A percentile compares a stretch with the other conserved stretches of the same genome.
These are phyloP conservation scores for Eucalyptus polyanthemos DNA, from an alignment of 345 rosid genomes.

Conservation along the genomic window DNA sequence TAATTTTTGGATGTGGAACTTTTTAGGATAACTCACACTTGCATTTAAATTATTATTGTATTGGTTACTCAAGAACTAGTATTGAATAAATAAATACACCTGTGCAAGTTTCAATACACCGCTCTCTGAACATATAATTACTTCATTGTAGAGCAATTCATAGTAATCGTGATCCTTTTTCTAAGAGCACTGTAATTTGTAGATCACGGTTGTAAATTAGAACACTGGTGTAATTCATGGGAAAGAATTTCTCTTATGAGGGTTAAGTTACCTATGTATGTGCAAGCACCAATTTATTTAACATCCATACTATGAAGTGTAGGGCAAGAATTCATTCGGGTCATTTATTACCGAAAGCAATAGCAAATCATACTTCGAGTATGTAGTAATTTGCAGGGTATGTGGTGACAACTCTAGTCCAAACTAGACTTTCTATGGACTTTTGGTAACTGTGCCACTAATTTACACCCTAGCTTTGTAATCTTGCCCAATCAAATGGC, in stretches of 20 bases:
- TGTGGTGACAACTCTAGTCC: no score
- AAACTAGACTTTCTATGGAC: no score
- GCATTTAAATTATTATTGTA: neutral
- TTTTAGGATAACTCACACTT: neutral
- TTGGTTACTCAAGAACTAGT: neutral
- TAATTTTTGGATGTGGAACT: neutral
- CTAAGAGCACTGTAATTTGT: neutral
- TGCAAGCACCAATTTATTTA: neutral
- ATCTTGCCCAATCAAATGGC: no score
- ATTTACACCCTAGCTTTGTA: no score
- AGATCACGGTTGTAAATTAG: neutral
- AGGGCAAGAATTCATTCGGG: neutral
- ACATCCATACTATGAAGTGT: neutral
- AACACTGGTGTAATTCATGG: neutral
- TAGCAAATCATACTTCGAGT: no score
- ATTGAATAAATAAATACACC: neutral
- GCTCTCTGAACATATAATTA: neutral
- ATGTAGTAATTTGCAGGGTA: no score
- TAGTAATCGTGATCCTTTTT: neutral
- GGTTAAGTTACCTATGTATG: neutral
- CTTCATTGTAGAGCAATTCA: neutral
- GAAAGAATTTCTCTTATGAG: neutral
- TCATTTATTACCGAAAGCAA: no score
- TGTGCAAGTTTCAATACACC: neutral
- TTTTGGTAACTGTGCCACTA: no score